Conservation (phyloP, 2,329 filamentous ascomycete species). For the Myriangium duriaei region DNA sequence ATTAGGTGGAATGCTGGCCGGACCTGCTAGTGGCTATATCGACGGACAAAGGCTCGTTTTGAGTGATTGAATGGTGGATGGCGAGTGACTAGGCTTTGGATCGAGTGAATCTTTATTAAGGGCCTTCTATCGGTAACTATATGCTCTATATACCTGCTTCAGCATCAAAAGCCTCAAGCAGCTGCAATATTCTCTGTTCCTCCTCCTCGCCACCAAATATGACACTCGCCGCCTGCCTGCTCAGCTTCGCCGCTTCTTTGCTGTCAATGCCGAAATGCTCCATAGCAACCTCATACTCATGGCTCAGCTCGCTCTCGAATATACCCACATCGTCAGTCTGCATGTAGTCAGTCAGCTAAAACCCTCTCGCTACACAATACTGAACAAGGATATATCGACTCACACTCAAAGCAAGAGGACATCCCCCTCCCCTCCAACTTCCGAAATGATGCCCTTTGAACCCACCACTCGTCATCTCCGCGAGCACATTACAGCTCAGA, state of each 20-base stretch:
- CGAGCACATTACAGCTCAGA: slow-evolving; percentile 68
- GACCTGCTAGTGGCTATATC: no score
- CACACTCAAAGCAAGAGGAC: slow-evolving; percentile 56
- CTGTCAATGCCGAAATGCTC: slow-evolving; percentile 51
- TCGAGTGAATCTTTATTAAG: no score
- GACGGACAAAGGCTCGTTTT: no score
- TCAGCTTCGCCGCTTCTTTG: slow-evolving; percentile 40
- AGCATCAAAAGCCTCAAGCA: slow-evolving; percentile 15
- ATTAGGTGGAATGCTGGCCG: no score
- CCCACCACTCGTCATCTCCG: slow-evolving; percentile 56
- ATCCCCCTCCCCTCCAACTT: slow-evolving; percentile 49
- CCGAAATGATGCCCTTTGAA: slow-evolving; percentile 64
- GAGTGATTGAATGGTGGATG: no score
- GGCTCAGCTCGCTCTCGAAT: slow-evolving; percentile 62
- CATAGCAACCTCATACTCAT: slow-evolving; percentile 64
- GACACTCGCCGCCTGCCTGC: slow-evolving; percentile 47
- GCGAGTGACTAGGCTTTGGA: no score
- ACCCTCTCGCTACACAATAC: slow-evolving; percentile 1
- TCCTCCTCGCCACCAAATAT: slow-evolving; percentile 57
- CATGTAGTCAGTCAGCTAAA: slow-evolving; percentile 12
- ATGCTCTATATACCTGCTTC: no score
- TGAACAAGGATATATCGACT: slow-evolving; percentile 22
- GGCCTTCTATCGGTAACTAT: no score
- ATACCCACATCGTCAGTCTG: slow-evolving; percentile 77
- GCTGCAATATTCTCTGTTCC: slow-evolving; percentile 38